Base-by-base conservation (phyloP, 2,329 filamentous ascomycete species). In the Pseudopithomyces maydicus region DNA sequence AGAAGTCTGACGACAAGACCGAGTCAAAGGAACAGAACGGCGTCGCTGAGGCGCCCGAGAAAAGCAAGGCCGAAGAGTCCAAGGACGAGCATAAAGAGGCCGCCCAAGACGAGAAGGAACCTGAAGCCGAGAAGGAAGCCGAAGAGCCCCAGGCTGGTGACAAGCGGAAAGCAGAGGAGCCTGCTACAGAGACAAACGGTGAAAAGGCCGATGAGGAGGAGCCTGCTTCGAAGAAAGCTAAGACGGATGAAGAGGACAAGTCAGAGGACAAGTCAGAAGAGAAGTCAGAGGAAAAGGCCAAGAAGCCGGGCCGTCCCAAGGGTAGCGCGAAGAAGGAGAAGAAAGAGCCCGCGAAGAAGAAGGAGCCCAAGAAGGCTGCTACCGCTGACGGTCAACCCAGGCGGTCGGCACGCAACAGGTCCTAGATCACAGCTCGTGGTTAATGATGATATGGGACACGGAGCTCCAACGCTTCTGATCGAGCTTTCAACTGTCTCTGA, bases 331-430 rank as follows among this genome's bases (percentile, higher is more conserved):
- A 70, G 63, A 70, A 70, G 52, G 72, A 75, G 43, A 74, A 79
- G 70, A 78, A 77, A 55, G 73, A 78, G 46, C 67, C 74, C 29
- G 69, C 62, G 15, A 68, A 69, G 64, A 81, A 81, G 73, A 77
- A 74, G 61, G 68, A 77, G 64, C 76, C 80, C 29, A 82, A 82
- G 77, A 78, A 78, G 64, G 79, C 80, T 33, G 80, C 80, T 11
- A 82, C 80, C 29, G 80, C 76, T 49, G 74, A 77, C 53, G 80
- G 80, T 42, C 74, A 80, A 71, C 80, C 80, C 26, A 70, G 80
- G 55, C 78, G 80, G 52, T 81, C 79, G 46, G 75, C 72, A 23
- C 73, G 80, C 55, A 78, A 79, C 63, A 71, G 59, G 61, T 61
- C 64, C 42, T 72, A 65, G 56, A 53, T 48, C 17, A 1, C 33